A percentile compares a stretch with the other conserved stretches of the same genome.
Conservation (phyloP, 371 early-diverging fungal genomes). For the Nosema muscidifuracis region DNA sequence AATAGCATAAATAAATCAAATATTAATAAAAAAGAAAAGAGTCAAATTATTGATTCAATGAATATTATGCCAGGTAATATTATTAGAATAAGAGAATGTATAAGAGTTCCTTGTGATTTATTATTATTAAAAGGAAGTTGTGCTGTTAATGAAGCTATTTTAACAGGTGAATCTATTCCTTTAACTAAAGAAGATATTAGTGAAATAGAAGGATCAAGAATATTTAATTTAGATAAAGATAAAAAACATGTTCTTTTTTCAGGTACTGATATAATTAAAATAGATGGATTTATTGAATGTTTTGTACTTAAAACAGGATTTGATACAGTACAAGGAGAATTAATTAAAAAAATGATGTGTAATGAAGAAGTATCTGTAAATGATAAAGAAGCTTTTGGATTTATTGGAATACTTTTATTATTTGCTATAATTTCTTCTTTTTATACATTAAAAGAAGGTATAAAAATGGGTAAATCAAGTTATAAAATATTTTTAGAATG, state of each 20-base stretch:
- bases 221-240: conserved; percentile 60
- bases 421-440: conserved; percentile 85
- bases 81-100: conserved; percentile 69
- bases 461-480: conserved; percentile 67
- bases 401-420: conserved; percentile 86
- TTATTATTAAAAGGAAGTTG: conserved; percentile 82
- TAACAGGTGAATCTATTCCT: conserved; percentile 97
- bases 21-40: background rate
- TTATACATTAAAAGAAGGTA: conserved; percentile 64
- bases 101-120: conserved; percentile 88
- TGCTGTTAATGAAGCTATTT: conserved; percentile 98
- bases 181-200: conserved; percentile 80
- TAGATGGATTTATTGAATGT: conserved; percentile 29
- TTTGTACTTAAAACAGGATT: conserved; percentile 67
- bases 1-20: conserved; percentile 64
- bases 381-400: conserved; percentile 86
- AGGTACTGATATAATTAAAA: conserved; percentile 59
- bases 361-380: conserved; percentile 92
- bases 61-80: conserved; percentile 89
- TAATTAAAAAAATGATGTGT: conserved; percentile 94
- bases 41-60: conserved; percentile 76
- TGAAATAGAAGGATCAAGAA: conserved; percentile 19
- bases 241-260: conserved; percentile 60
- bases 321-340: conserved; percentile 91
- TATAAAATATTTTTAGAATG: conserved; percentile 88